A percentile compares a stretch with the other conserved stretches of the same genome.
These are phyloP conservation scores for Pseudognaphalium luteoalbum DNA, from an alignment of 129 eudicot species.

Conservation along the genomic window DNA sequence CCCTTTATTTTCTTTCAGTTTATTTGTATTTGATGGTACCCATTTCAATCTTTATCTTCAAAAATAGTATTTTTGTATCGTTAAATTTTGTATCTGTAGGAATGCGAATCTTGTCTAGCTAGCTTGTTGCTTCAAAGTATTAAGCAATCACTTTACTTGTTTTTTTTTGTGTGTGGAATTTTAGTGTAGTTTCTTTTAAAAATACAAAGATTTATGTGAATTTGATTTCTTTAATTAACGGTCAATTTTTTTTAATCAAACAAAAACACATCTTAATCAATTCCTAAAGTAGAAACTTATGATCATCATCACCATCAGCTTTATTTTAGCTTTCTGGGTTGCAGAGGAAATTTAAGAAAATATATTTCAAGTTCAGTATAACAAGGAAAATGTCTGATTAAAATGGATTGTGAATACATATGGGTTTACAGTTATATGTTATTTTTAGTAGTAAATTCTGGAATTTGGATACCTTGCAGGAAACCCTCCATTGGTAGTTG, in stretches of 20 bases:
- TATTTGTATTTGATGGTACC: not conserved
- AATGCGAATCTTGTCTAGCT: not conserved
- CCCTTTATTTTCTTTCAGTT: not conserved
- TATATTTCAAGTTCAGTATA: not conserved
- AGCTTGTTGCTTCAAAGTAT: not conserved
- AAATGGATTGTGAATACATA: not conserved
- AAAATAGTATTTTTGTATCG: too few species aligned
- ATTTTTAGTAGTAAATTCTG: not conserved
- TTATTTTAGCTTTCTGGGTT: not conserved
- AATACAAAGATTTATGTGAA: not conserved
- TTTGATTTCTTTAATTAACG: too few species aligned
- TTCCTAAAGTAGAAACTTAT: not conserved
- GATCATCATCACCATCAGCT: not conserved
- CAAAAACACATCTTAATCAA: too few species aligned
- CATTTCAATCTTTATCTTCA: not conserved
- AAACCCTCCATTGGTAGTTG: conserved; percentile 40
- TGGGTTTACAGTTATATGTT: not conserved
- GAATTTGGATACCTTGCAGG: conserved; percentile 32
- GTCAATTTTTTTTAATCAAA: too few species aligned
- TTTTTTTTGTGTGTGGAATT: too few species aligned
- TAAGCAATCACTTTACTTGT: not conserved
- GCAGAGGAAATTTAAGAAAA: not conserved
- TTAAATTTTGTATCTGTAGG: too few species aligned
- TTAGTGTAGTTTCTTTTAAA: not conserved
- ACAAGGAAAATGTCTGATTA: too few species aligned